These are phyloP conservation scores for Teunomyces atbi DNA, from an alignment of 805 yeast species.

Conservation along the genomic window DNA sequence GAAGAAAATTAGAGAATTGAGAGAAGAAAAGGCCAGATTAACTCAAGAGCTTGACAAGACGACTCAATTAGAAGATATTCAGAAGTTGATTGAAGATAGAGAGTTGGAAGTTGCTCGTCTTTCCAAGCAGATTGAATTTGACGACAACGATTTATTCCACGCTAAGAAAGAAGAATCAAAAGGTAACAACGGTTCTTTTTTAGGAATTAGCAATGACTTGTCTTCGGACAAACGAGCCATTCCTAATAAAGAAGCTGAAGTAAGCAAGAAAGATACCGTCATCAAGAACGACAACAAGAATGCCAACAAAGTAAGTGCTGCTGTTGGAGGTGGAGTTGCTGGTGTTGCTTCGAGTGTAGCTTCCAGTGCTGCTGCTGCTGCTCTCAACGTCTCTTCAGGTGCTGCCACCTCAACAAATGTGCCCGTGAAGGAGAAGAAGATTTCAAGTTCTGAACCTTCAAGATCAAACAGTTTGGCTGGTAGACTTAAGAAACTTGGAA, in stretches of 20 bases:
- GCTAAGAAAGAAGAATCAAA: conserved; percentile 5
- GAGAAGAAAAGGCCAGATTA: conserved; percentile 37
- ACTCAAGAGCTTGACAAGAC: conserved; percentile 20
- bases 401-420: conserved; percentile 15
- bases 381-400: conserved; percentile 13
- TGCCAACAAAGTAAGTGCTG: conserved; percentile 11
- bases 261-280: conserved; percentile 7
- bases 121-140: conserved; percentile 32
- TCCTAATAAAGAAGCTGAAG: conserved; percentile 8
- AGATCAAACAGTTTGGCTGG: conserved; percentile 16
- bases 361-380: conserved; percentile 23
- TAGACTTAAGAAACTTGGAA: conserved; percentile 16
- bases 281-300: background rate
- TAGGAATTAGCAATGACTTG: conserved; percentile 32
- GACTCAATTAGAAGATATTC: conserved; percentile 22
- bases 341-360: conserved; percentile 30
- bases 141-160: conserved; percentile 24
- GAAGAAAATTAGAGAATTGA: conserved; percentile 37
- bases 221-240: conserved; percentile 21
- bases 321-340: conserved; percentile 14
- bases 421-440: background rate
- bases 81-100: conserved; percentile 30
- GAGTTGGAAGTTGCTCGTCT: conserved; percentile 32
- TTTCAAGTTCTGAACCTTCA: conserved; percentile 5
- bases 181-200: conserved; percentile 18